Conservation (phyloP, 1,139 yeast genomes). For the Petasospora rhodanensis region DNA sequence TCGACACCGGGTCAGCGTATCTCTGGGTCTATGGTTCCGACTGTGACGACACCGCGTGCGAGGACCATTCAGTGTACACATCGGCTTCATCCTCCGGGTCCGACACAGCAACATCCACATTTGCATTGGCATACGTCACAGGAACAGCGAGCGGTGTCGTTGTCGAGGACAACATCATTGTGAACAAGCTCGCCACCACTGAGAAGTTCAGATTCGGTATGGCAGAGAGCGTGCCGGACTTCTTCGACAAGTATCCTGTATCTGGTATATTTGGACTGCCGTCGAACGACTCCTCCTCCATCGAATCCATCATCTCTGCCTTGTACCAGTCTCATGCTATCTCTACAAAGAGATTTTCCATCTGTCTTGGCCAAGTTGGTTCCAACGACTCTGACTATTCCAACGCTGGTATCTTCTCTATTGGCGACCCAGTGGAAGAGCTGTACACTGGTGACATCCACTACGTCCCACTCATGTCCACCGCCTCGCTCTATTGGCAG, state of each 20-base stretch:
- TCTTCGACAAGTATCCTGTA: conserved; percentile 48
- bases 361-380: conserved; percentile 37
- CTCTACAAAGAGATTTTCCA: conserved; percentile 35
- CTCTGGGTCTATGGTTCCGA: conserved; percentile 57
- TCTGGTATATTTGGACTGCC: conserved; percentile 64
- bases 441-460: conserved; percentile 41
- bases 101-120: conserved; percentile 28
- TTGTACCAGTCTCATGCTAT: conserved; percentile 35
- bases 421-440: conserved; percentile 39
- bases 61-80: conserved; percentile 31
- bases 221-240: conserved; percentile 48
- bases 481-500: conserved; percentile 49
- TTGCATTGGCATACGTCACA: conserved; percentile 48
- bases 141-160: conserved; percentile 52
- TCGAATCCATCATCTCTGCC: conserved; percentile 38
- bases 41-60: conserved; percentile 46
- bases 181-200: conserved; percentile 38
- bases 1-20: conserved; percentile 65
- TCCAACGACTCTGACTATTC: conserved; percentile 20
- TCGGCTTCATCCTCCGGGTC: conserved; percentile 26
- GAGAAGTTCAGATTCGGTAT: conserved; percentile 47
- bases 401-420: conserved; percentile 40
- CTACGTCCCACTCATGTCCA: conserved; percentile 37
- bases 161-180: conserved; percentile 35
- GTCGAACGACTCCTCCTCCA: conserved; percentile 30